Base-by-base conservation (phyloP, 1,284 basidiomycete genomes). In the Inonotus obliquus region DNA sequence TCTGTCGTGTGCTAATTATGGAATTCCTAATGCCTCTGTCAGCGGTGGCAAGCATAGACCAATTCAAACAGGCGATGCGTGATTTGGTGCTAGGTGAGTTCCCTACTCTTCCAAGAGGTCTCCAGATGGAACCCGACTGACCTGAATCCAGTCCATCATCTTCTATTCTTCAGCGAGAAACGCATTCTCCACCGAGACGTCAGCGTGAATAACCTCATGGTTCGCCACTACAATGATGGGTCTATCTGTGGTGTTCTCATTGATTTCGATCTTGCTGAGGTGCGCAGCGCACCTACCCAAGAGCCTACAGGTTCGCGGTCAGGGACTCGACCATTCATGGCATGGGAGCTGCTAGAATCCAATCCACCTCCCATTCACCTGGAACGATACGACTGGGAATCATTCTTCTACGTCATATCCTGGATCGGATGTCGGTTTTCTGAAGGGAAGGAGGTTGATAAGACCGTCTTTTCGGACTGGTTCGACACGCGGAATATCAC, bases 381-480 rank as follows among this genome's bases (percentile, higher is more conserved):
- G 1, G 55, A 57, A 29, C 44, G 55, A 17, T 47, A 27, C 23
- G 55, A 57, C 37, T 57, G 55, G 55, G 55, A 57, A 17, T 57
- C 55, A 13, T 21, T 57, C 14, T 44, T 57, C 13, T 57, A 47
- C 25, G 55, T 57, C 29, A 37, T 57, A 13, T 25, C 19, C 39
- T 57, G 55, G 55, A 45, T 57, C 19, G 44, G 14, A 10, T 57
- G 38, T 32, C 38, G 32, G 11, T 57, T 25, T 45, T 21, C 23
- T 32, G 38, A 19, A 37, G 55, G 55, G 21, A 19, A 44, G 1
- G 55, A 45, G 17, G 38, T 45, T 3, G 2, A 57, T 7, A 23
- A 5, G 5, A 7, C 21, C 6, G 32, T 21, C 13, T 13, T 54
- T 2, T 17, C 13, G 13, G 53, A 54, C 2, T 44, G 41, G 41